Evolutionary conservation across 352 stramenopile genomes (phyloP), one percentile per base, ranked within the genome.

Genomic region (Pythium angustatum): DNA sequence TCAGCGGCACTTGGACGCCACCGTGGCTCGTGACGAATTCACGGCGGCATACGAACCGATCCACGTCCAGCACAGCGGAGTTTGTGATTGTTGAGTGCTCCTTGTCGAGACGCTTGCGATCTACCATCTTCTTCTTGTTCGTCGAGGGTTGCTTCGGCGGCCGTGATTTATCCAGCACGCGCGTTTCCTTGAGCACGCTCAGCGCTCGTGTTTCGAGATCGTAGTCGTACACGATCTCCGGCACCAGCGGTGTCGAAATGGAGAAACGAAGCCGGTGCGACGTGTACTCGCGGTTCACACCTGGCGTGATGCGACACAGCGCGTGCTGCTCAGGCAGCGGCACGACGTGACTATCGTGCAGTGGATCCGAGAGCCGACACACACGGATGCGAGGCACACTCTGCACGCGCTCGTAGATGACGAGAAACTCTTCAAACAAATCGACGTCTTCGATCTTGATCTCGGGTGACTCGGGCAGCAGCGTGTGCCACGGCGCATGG

Each of bases 401-500:
- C 24, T 76, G 62, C 12, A 83, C 75, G 12, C 87, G 86, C 68
- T 95, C 88, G 28, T 94, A 96, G 2, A 96, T 64, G 38, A 96
- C 84, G 30, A 96, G 55, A 43, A 83, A 87, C 8, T 90, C 62
- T n/a, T 87, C 49, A 48, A 93, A 93, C 22, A 96, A 55, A 63
- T 96, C 89, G 11, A 96, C 76, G 56, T 96, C 89, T 40, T 96
- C 89, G 61, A 96, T 91, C 61, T 96, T 94, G 15, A 92, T 85
- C 30, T 87, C 75, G 30, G 59, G 30, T 0, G 83, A 59, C 30
- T 90, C 79, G 2, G 81, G 72, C 14, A 94, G 45, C 36, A 90
- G 70, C 17, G 73, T 81, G 30, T 71, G 28, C 83, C 81, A 92
- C 19, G 19, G 52, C 7, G 45, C 53, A 31, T 57, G 33, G 21